phyloP scores from a whole-genome alignment of 2,329 filamentous ascomycete species.

The Davidsoniella virescens region DNA sequence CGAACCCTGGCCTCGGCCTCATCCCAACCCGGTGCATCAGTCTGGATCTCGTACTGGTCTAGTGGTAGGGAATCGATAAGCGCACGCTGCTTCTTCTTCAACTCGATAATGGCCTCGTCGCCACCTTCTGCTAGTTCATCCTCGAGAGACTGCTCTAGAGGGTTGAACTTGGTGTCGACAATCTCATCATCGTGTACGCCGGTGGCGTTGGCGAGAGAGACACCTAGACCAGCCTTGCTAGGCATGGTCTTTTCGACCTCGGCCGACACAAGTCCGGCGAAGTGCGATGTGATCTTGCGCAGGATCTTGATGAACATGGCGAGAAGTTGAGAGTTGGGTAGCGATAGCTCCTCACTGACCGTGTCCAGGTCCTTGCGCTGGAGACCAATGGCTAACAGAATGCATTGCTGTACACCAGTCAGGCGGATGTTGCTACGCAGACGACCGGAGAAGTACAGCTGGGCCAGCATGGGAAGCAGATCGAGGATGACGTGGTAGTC shows the following conservation, averaged over 20 bases:
- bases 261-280: constrained; percentile 56
- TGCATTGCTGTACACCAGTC: constrained; percentile 67
- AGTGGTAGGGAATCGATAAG: constrained; percentile 82
- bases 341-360: constrained; percentile 59
- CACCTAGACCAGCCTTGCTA: constrained; percentile 36
- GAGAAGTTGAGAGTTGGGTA: constrained; percentile 64
- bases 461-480: constrained; percentile 67
- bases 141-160: constrained; percentile 54
- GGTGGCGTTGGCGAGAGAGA: constrained; percentile 41
- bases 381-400: constrained; percentile 78
- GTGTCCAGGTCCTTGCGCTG: constrained; percentile 78
- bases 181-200: constrained; percentile 55
- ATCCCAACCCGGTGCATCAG: constrained; percentile 43
- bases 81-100: constrained; percentile 68
- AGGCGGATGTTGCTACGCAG: constrained; percentile 53
- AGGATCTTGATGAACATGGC: constrained; percentile 97
- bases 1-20: constrained; percentile 62
- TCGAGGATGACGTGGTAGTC: constrained; percentile 97
- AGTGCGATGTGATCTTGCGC: constrained; percentile 68
- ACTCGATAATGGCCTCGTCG: constrained; percentile 52
- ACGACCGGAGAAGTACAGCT: constrained; percentile 69
- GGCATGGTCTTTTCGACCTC: constrained; percentile 56
- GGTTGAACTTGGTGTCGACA: constrained; percentile 48
- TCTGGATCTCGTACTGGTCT: constrained; percentile 58
- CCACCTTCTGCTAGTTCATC: constrained; percentile 76